Percentiles rank a stretch among this genome's conserved stretches.
Conservation (phyloP, 306 rosid species). For the Castanospermum australe region DNA sequence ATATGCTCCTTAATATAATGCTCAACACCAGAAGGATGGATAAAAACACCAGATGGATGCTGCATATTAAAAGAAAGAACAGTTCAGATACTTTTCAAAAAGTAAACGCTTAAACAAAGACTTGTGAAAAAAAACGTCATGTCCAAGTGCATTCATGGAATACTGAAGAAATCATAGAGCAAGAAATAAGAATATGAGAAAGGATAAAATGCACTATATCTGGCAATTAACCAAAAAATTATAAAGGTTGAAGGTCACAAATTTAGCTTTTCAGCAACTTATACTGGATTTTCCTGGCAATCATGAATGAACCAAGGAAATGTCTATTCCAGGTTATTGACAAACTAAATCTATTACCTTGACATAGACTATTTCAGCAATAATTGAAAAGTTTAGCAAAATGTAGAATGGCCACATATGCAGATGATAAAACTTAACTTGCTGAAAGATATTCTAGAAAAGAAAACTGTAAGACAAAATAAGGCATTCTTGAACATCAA, state of each 20-base stretch:
- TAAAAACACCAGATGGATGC: conserved; percentile 52
- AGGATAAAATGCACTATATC: neutral
- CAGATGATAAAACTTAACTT: neutral
- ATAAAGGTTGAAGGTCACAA: conserved; percentile 3
- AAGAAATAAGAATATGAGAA: neutral
- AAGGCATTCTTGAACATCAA: neutral
- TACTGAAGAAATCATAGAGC: neutral
- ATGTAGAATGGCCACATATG: conserved; percentile 10
- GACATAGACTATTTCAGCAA: neutral
- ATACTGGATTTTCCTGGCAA: neutral
- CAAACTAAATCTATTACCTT: too few relatives aligned
- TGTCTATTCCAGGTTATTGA: conserved; percentile 13
- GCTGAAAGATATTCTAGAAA: neutral
- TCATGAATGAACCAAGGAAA: conserved; percentile 6
- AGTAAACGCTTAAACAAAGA: neutral
- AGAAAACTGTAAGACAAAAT: neutral
- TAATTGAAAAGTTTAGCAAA: neutral
- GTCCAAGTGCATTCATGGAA: neutral
- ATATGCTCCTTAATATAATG: conserved; percentile 34
- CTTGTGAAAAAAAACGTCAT: neutral
- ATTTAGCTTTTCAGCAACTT: neutral
- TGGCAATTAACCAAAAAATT: neutral
- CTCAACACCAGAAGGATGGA: conserved; percentile 77
- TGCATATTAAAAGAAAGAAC: conserved; percentile 34
- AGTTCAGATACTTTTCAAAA: conserved; percentile 13